Evolutionary conservation across 257 asterid species (phyloP).

Genomic region (Solanum ossicruentum): DNA sequence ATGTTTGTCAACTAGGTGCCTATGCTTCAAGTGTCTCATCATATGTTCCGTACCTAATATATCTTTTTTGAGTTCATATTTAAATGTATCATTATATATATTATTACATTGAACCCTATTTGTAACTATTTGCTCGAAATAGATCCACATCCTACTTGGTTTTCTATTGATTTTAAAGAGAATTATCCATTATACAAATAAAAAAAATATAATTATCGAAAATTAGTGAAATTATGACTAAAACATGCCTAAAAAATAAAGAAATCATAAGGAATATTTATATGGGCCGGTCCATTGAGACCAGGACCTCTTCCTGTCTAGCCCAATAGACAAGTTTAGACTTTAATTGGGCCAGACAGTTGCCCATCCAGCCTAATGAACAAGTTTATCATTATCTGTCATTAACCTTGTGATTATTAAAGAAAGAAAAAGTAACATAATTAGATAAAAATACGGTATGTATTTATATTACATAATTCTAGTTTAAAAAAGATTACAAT

Average conservation of each 20-base stretch:
- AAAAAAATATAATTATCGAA: too few relatives aligned
- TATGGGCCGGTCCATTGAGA: not conserved
- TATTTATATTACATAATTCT: too few relatives aligned
- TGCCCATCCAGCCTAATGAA: not conserved
- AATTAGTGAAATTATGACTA: too few relatives aligned
- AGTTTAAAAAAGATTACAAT: too few relatives aligned
- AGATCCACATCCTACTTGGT: not conserved
- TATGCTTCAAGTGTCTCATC: not conserved
- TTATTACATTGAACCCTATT: not conserved
- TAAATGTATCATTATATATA: not conserved
- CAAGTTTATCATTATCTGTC: not conserved
- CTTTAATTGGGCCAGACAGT: not conserved
- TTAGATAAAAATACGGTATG: too few relatives aligned
- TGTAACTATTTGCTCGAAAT: not conserved
- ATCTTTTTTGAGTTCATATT: too few relatives aligned
- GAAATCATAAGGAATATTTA: not conserved
- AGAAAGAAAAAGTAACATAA: too few relatives aligned
- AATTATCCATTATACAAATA: not conserved
- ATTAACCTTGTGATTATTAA: not conserved
- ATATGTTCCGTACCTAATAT: not conserved
- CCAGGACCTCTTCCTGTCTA: too few relatives aligned
- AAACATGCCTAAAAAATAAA: too few relatives aligned
- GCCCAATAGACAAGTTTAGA: not conserved
- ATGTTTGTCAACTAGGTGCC: not conserved
- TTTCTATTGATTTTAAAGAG: not conserved